These are phyloP conservation scores for Silene latifolia DNA, from an alignment of 148 eudicot genomes.

Conservation along the genomic window DNA sequence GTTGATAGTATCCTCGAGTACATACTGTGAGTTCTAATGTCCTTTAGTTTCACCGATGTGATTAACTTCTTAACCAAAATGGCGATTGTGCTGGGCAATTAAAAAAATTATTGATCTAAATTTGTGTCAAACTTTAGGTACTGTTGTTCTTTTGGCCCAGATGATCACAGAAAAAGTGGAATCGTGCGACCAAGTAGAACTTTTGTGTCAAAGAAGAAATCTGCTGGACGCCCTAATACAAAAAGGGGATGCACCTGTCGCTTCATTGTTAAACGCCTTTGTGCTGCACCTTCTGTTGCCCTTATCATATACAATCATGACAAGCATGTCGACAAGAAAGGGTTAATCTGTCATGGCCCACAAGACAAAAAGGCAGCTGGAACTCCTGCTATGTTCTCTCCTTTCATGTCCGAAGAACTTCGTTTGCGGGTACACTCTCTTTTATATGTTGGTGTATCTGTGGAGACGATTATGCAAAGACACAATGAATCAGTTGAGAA, in stretches of 20 bases:
- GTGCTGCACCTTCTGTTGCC: conserved; percentile 80
- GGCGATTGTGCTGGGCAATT: neutral
- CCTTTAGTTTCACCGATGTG: neutral
- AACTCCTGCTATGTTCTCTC: conserved; percentile 94
- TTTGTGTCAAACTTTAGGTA: conserved; percentile 44
- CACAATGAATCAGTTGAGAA: conserved; percentile 86
- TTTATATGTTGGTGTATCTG: conserved; percentile 83
- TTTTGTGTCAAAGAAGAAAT: conserved; percentile 60
- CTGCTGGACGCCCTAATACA: conserved; percentile 86
- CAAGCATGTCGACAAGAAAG: conserved; percentile 76
- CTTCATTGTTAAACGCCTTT: conserved; percentile 87
- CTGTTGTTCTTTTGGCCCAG: conserved; percentile 99
- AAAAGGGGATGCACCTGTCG: conserved; percentile 97
- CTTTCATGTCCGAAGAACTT: conserved; percentile 90
- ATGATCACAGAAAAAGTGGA: conserved; percentile 87
- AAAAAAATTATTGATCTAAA: neutral
- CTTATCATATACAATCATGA: conserved; percentile 82
- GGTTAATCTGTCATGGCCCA: conserved; percentile 92
- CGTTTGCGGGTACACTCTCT: conserved; percentile 79
- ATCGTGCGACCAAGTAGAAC: conserved; percentile 87
- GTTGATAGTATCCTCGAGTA: conserved; percentile 95
- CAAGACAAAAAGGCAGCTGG: conserved; percentile 83
- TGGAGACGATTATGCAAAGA: conserved; percentile 94
- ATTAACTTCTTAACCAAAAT: neutral
- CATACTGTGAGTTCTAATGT: conserved; percentile 57